Evolutionary conservation across 2,329 filamentous ascomycete genomes (phyloP).

Genomic region (Cordyceps tenuipes): DNA sequence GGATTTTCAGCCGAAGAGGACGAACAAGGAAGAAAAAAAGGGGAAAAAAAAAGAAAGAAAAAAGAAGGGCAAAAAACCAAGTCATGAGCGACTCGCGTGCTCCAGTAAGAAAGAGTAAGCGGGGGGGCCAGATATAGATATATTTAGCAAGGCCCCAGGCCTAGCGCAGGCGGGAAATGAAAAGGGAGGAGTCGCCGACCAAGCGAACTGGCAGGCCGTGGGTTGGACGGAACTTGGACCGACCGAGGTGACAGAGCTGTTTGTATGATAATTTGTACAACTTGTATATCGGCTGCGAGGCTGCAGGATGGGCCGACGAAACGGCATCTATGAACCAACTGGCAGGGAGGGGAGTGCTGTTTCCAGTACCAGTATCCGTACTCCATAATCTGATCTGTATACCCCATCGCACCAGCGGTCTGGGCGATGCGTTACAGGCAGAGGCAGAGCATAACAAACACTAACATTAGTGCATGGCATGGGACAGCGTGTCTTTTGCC

Average conservation of each 20-base stretch:
- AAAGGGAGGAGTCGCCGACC: background rate
- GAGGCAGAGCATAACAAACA: background rate
- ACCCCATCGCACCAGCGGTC: too few relatives aligned
- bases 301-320: background rate
- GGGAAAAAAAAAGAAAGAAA: background rate
- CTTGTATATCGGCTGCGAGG: background rate
- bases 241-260: too few relatives aligned
- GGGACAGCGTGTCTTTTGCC: background rate
- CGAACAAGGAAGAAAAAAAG: too few relatives aligned
- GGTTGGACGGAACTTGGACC: too few relatives aligned
- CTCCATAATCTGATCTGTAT: background rate
- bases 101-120: background rate
- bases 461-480: too few relatives aligned
- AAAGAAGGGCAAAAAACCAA: too few relatives aligned
- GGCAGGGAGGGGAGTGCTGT: background rate
- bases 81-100: background rate
- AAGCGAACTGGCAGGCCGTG: background rate
- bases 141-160: slow-evolving; percentile 9
- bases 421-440: background rate
- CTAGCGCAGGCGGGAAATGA: slow-evolving; percentile 9
- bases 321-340: too few relatives aligned
- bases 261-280: too few relatives aligned
- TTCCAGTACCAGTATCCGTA: too few relatives aligned
- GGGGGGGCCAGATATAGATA: slow-evolving; percentile 7
- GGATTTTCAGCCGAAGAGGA: background rate